Evolutionary conservation across 129 eudicot species (phyloP), one percentile per base, ranked within the genome.

Genomic region (Flaveria linearis): DNA sequence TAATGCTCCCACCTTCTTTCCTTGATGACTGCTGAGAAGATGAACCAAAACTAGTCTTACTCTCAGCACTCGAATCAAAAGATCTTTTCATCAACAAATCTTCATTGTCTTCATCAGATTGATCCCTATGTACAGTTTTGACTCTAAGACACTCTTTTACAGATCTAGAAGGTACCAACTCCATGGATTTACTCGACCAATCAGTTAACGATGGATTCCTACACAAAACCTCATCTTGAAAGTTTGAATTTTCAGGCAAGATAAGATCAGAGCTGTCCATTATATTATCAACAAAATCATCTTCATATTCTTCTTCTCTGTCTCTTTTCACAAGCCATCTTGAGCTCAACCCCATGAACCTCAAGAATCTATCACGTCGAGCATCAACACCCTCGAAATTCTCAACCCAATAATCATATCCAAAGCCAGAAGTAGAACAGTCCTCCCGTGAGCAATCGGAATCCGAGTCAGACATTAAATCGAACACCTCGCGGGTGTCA

Each of bases 401-500:
- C 47, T 68, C 77, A n/a, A 77, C 77, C 97, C 97, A 90, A 20
- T 75, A 85, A 2, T 87, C 88, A 76, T 84, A 87, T 9, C 80
- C 89, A 17, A 85, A 36, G 50, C 80, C 85, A 20, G 86, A 68
- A 76, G 86, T 77, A 22, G 86, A 81, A 80, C 85, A 86, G 30
- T 65, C 82, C 5, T 84, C 91, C 2, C 41, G 39, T 4, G 86
- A 86, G 72, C 66, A 42, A 51, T 80, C 84, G 23, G 88, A 86
- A 76, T 81, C 83, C 66, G 79, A 69, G 81, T 89, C 93, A 69
- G 86, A 84, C 76, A 71, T 78, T 72, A 82, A 79, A 61, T 68
- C 56, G 13, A 84, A 76, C 73, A 82, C 94, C 47, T 88, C 96
- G 71, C 79, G 82, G 76, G 89, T 76, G 60, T 90, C 98, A 72